Conservation (phyloP, 2,329 filamentous ascomycete species). For the Xylariaceae sp. region DNA sequence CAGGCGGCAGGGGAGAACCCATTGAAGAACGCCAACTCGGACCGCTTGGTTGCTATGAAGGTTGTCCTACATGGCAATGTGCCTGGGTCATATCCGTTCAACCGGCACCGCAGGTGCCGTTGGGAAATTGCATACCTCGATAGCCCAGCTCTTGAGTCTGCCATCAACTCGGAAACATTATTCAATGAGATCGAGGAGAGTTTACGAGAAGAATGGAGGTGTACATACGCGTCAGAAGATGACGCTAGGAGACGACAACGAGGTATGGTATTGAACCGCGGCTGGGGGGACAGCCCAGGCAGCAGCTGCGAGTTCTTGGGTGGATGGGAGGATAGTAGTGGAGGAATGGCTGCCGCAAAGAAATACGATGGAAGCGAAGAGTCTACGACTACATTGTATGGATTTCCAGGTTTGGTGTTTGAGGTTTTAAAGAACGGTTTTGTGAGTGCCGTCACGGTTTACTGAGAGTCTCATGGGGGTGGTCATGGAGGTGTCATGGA, state of each 20-base stretch:
- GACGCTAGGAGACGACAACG: slow-evolving; percentile 50
- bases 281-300: slow-evolving; percentile 87
- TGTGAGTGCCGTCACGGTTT: slow-evolving; percentile 86
- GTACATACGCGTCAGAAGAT: slow-evolving; percentile 54
- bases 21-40: slow-evolving; percentile 42
- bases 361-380: slow-evolving; percentile 52
- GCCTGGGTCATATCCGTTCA: slow-evolving; percentile 94
- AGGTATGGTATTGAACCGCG: slow-evolving; percentile 86
- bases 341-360: slow-evolving; percentile 42
- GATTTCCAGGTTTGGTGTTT: slow-evolving; percentile 90
- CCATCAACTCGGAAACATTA: slow-evolving; percentile 69
- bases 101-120: slow-evolving; percentile 82
- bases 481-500: neutral
- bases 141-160: slow-evolving; percentile 35
- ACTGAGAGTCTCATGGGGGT: slow-evolving; percentile 45
- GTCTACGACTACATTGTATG: slow-evolving; percentile 77
- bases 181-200: slow-evolving; percentile 69
- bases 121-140: slow-evolving; percentile 70
- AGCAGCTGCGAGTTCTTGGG: slow-evolving; percentile 83
- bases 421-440: slow-evolving; percentile 91
- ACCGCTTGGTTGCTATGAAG: slow-evolving; percentile 81
- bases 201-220: slow-evolving; percentile 67
- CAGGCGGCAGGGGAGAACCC: slow-evolving; percentile 23
- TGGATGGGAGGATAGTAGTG: slow-evolving; percentile 74
- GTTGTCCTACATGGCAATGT: slow-evolving; percentile 93